Evolutionary conservation across 2,329 filamentous ascomycete species (phyloP).

Genomic region (Aureobasidium sp.): DNA sequence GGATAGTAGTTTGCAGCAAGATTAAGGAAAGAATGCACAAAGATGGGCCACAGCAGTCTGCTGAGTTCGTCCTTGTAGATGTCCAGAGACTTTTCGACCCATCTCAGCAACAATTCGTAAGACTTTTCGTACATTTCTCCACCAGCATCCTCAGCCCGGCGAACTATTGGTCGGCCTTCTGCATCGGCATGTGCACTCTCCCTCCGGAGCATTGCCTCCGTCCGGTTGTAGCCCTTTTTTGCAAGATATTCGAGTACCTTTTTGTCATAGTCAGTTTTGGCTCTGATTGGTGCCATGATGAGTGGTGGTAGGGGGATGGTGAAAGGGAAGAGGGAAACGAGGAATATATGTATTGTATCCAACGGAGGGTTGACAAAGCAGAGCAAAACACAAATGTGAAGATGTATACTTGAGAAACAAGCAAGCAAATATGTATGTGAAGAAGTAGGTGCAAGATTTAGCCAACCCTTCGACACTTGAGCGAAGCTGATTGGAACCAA

Average conservation of each 20-base stretch:
- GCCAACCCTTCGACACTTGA: no score
- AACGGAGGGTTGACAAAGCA: no score
- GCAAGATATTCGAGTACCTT: slow-evolving; percentile 89
- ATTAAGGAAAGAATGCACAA: slow-evolving; percentile 85
- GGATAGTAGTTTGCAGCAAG: slow-evolving; percentile 66
- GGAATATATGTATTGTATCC: not conserved
- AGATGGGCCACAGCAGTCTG: slow-evolving; percentile 85
- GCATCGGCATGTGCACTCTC: slow-evolving; percentile 80
- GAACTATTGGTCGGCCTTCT: slow-evolving; percentile 68
- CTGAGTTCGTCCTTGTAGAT: slow-evolving; percentile 91
- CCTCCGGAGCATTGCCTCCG: slow-evolving; percentile 84
- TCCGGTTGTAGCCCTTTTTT: slow-evolving; percentile 89
- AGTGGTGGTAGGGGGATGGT: not conserved
- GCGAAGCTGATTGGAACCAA: no score
- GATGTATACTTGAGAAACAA: not conserved
- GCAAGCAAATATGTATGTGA: not conserved
- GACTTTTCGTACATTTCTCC: slow-evolving; percentile 71
- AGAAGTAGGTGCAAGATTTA: not conserved
- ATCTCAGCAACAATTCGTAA: slow-evolving; percentile 49
- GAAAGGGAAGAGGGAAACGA: not conserved
- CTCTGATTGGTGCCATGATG: not conserved
- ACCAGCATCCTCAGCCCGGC: slow-evolving; percentile 58
- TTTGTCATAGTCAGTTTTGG: slow-evolving; percentile 20
- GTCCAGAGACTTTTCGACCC: slow-evolving; percentile 87
- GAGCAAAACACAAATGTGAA: no score